These are phyloP conservation scores for Phragmites australis DNA, from an alignment of 176 grass and related monocot genomes.

Conservation along the genomic window DNA sequence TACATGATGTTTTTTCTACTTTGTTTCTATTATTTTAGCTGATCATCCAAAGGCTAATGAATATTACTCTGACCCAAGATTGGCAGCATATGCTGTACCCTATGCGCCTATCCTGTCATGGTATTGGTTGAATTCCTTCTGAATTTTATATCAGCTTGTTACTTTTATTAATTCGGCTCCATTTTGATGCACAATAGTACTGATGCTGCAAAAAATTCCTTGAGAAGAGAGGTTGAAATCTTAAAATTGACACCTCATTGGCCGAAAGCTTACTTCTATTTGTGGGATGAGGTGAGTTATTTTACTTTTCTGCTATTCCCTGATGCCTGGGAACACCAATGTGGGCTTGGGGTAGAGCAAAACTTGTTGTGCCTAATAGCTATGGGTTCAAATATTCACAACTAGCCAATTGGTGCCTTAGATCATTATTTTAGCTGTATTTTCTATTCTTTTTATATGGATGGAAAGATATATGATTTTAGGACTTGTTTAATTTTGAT, in stretches of 20 bases:
- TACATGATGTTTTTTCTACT: constrained; percentile 20
- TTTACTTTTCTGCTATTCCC: constrained; percentile 34
- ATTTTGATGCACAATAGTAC: constrained; percentile 53
- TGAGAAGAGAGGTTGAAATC: constrained; percentile 78
- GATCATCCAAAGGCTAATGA: constrained; percentile 89
- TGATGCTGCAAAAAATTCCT: constrained; percentile 76
- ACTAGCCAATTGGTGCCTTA: background rate
- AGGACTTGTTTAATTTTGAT: background rate
- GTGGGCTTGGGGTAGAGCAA: background rate
- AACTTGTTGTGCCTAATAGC: background rate
- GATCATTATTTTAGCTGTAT: background rate
- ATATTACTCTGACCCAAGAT: constrained; percentile 97
- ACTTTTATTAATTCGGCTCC: constrained; percentile 26
- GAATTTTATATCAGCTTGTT: constrained; percentile 28
- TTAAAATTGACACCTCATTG: constrained; percentile 87
- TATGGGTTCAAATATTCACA: background rate
- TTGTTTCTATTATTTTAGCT: constrained; percentile 59
- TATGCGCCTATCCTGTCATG: constrained; percentile 86
- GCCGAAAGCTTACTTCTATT: constrained; percentile 95
- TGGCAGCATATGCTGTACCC: constrained; percentile 96
- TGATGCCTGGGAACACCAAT: background rate
- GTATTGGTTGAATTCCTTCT: constrained; percentile 50
- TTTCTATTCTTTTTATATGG: background rate
- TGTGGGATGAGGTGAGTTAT: constrained; percentile 89
- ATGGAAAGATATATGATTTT: constrained; percentile 13